phyloP scores from a whole-genome alignment of 306 rosid genomes.

The Cicer bijugum region DNA sequence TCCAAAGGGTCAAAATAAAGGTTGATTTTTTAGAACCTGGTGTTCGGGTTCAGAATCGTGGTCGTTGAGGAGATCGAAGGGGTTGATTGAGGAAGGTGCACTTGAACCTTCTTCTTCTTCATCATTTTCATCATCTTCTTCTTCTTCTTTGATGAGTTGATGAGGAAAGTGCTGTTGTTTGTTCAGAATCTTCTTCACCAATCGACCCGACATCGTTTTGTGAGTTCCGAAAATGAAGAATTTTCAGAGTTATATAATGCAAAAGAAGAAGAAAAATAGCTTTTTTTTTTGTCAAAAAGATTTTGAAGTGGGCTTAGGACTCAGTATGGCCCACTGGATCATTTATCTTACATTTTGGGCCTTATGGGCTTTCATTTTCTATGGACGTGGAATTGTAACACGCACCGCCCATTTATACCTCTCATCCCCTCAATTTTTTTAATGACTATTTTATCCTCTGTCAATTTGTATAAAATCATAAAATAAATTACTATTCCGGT shows the following conservation, averaged over 20 bases:
- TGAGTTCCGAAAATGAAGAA: not conserved
- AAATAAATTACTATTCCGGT: too few relatives aligned
- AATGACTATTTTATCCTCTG: too few relatives aligned
- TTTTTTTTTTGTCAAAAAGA: too few relatives aligned
- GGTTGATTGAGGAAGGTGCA: slow-evolving; percentile 65
- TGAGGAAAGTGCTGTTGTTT: slow-evolving; percentile 52
- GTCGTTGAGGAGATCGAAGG: slow-evolving; percentile 76
- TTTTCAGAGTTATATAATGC: not conserved
- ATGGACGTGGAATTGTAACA: too few relatives aligned
- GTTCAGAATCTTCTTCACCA: slow-evolving; percentile 70
- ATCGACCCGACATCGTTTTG: slow-evolving; percentile 74
- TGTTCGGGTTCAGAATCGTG: slow-evolving; percentile 53
- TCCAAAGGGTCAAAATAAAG: not conserved
- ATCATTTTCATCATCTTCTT: slow-evolving; percentile 8
- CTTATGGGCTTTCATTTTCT: too few relatives aligned
- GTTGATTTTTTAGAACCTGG: slow-evolving; percentile 56
- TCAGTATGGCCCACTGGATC: too few relatives aligned
- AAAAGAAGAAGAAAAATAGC: not conserved
- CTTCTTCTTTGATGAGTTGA: slow-evolving; percentile 49
- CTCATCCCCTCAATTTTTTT: too few relatives aligned
- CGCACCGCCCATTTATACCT: too few relatives aligned
- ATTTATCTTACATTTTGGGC: too few relatives aligned
- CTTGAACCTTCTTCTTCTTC: slow-evolving; percentile 43
- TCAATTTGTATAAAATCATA: too few relatives aligned
- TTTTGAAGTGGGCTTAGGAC: too few relatives aligned